Evolutionary conservation across 1,284 basidiomycete genomes (phyloP).

Genomic region (Malassezia pachydermatis): DNA sequence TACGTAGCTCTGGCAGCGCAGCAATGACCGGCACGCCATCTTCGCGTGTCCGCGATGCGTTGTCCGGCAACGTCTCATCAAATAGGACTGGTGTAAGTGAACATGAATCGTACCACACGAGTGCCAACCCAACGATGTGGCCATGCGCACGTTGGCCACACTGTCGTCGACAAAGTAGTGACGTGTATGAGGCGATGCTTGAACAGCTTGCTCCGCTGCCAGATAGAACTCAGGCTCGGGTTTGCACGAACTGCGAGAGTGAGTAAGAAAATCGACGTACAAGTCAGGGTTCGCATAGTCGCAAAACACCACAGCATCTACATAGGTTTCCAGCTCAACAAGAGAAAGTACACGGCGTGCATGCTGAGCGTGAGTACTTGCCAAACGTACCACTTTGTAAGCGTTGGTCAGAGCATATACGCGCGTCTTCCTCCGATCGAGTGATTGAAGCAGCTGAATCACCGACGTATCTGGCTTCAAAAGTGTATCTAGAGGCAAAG

Average conservation of each 20-base stretch:
- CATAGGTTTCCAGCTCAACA: constrained; percentile 61
- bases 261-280: constrained; percentile 2
- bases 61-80: constrained; percentile 22
- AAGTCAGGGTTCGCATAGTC: constrained; percentile 63
- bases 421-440: constrained; percentile 65
- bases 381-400: constrained; percentile 27
- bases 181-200: constrained; percentile 14
- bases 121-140: constrained; percentile 39
- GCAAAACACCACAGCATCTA: constrained; percentile 72
- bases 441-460: constrained; percentile 62
- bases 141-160: constrained; percentile 33
- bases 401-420: constrained; percentile 49
- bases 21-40: constrained; percentile 30
- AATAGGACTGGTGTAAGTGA: constrained; percentile 23
- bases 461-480: constrained; percentile 60
- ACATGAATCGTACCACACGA: constrained; percentile 20
- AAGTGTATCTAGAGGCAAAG: constrained; percentile 70
- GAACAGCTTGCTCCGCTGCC: constrained; percentile 28
- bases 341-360: constrained; percentile 68
- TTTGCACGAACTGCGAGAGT: constrained; percentile 56
- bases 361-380: constrained; percentile 53
- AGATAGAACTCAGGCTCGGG: constrained; percentile 55
- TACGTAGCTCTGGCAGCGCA: constrained; percentile 25
- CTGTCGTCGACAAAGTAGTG: constrained; percentile 47
- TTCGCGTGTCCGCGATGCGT: neutral